These are phyloP conservation scores for Halophytophthora batemanensis DNA, from an alignment of 352 stramenopile genomes.

Conservation along the genomic window DNA sequence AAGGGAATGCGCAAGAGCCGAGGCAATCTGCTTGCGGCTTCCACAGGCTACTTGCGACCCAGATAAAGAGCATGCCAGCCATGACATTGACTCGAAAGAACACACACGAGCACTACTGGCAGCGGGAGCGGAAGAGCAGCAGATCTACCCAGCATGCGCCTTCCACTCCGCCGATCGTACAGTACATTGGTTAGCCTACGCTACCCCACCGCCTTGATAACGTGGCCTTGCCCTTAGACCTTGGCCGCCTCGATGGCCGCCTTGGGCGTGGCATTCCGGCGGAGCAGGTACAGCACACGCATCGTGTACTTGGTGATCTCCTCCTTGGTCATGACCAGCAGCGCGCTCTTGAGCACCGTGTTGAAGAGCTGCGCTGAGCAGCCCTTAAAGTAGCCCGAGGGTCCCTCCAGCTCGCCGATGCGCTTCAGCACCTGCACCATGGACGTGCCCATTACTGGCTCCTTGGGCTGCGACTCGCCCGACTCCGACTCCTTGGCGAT, in stretches of 20 bases:
- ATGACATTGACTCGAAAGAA: no score
- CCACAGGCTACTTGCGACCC: no score
- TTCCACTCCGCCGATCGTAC: no score
- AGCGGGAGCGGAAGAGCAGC: no score
- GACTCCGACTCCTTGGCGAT: slow-evolving; percentile 14
- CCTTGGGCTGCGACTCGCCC: slow-evolving; percentile 38
- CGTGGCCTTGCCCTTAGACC: no score
- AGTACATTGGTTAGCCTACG: no score
- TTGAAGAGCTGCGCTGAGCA: slow-evolving; percentile 81
- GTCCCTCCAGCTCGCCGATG: slow-evolving; percentile 62
- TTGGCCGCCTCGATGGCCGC: slow-evolving; percentile 26
- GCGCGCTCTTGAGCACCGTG: slow-evolving; percentile 78
- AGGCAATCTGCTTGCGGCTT: no score
- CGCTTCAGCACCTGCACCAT: slow-evolving; percentile 69
- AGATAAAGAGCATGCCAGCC: no score
- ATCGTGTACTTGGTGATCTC: slow-evolving; percentile 79
- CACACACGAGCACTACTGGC: no score
- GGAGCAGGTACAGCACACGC: slow-evolving; percentile 64
- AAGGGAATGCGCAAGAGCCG: no score
- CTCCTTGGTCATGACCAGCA: slow-evolving; percentile 85
- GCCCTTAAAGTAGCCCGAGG: slow-evolving; percentile 65
- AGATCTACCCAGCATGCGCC: no score
- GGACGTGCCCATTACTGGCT: slow-evolving; percentile 42
- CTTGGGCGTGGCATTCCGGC: slow-evolving; percentile 28
- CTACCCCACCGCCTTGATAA: no score